Conservation (phyloP, 2,329 filamentous ascomycete genomes). For the Fusarium floridanum region DNA sequence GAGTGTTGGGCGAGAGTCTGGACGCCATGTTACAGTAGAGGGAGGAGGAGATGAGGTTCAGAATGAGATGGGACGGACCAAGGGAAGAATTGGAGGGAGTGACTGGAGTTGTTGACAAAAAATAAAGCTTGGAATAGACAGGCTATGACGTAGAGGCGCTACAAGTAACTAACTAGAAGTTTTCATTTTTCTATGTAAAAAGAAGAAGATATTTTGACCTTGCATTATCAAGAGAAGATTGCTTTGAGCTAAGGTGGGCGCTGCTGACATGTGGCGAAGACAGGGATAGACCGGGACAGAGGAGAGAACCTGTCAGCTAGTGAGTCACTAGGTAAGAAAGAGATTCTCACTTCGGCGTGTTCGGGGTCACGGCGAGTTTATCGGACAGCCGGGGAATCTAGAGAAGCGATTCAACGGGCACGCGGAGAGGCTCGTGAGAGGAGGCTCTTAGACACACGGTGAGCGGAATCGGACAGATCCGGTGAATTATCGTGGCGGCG, state of each 20-base stretch:
- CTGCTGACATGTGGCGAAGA: slow-evolving; percentile 12
- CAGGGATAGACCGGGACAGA: slow-evolving; percentile 18
- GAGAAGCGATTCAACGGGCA: slow-evolving; percentile 16
- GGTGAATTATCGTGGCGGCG: slow-evolving; percentile 44
- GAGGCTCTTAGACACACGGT: slow-evolving; percentile 12
- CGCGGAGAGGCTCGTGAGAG: slow-evolving; percentile 33
- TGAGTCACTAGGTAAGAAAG: slow-evolving; percentile 19
- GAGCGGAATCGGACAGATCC: slow-evolving; percentile 28
- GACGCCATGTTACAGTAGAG: slow-evolving; percentile 89
- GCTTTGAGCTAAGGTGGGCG: neutral
- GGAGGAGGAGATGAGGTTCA: slow-evolving; percentile 44
- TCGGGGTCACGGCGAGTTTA: slow-evolving; percentile 3
- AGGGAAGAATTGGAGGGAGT: slow-evolving; percentile 11
- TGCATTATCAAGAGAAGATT: neutral
- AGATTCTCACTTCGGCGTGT: slow-evolving; percentile 1
- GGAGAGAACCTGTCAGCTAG: neutral
- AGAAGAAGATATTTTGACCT: slow-evolving; percentile 12
- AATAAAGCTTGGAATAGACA: slow-evolving; percentile 24
- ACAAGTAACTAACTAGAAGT: neutral
- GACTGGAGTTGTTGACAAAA: slow-evolving; percentile 20
- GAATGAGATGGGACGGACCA: slow-evolving; percentile 23
- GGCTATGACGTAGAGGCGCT: slow-evolving; percentile 29
- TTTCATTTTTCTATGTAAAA: slow-evolving; percentile 22
- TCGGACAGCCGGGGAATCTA: slow-evolving; percentile 33
- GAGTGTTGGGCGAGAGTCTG: slow-evolving; percentile 88